Conservation (phyloP, 1,284 basidiomycete genomes). For the Rhodofomes roseus region DNA sequence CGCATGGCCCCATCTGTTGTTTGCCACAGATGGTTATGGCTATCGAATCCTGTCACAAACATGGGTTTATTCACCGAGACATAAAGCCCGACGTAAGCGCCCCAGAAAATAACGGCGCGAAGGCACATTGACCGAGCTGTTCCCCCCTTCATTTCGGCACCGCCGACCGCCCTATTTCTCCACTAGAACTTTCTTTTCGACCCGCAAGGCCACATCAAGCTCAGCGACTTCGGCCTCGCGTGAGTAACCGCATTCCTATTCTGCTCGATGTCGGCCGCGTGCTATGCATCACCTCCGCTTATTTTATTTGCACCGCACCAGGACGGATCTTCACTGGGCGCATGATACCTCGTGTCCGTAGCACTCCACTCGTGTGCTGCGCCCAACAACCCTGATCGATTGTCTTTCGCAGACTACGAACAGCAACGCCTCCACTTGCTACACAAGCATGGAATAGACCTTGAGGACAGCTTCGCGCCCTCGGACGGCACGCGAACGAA, state of each 20-base stretch:
- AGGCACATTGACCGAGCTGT: not conserved
- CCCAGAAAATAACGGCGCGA: constrained; percentile 8
- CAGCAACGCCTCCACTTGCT: constrained; percentile 87
- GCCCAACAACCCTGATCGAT: constrained; percentile 6
- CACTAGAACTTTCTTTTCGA: constrained; percentile 92
- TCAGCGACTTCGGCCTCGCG: constrained; percentile 95
- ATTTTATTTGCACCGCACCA: constrained; percentile 26
- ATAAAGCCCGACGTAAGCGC: constrained; percentile 86
- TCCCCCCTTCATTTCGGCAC: constrained; percentile 15
- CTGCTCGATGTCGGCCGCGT: constrained; percentile 5
- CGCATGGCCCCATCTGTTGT: constrained; percentile 8
- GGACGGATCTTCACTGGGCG: constrained; percentile 86
- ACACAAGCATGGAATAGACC: constrained; percentile 91
- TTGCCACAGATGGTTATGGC: constrained; percentile 85
- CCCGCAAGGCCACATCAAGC: constrained; percentile 87
- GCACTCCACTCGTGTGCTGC: constrained; percentile 13
- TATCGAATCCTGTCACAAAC: constrained; percentile 89
- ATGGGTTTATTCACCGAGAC: constrained; percentile 96
- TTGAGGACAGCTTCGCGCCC: constrained; percentile 69
- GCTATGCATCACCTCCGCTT: constrained; percentile 8
- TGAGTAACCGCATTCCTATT: constrained; percentile 40
- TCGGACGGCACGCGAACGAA: constrained; percentile 65
- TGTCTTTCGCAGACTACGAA: constrained; percentile 73
- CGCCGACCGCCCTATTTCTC: constrained; percentile 21
- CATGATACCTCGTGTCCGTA: constrained; percentile 84